These are phyloP conservation scores for Spergularia marina DNA, from an alignment of 148 eudicot genomes.

Conservation along the genomic window DNA sequence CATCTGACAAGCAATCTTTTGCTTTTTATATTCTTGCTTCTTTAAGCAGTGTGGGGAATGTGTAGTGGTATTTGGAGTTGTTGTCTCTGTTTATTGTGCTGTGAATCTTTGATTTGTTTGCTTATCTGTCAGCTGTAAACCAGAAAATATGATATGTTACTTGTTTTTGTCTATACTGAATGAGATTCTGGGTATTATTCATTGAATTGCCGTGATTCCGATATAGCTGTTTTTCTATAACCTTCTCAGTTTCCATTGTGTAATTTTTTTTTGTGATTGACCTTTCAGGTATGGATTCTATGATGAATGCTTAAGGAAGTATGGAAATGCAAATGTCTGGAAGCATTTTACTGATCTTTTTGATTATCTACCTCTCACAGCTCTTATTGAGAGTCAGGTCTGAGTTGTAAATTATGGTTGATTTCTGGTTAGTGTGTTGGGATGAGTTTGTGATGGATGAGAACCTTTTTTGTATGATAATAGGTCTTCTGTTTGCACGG, in stretches of 20 bases:
- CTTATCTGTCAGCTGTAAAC: background rate
- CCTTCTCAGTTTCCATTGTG: background rate
- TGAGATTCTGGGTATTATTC: background rate
- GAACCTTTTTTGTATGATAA: slow-evolving; percentile 15
- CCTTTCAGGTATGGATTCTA: slow-evolving; percentile 85
- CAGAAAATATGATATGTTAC: background rate
- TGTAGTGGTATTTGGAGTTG: background rate
- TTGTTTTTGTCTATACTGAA: background rate
- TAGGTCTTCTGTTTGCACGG: slow-evolving; percentile 96
- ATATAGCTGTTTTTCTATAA: background rate
- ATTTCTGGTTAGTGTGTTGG: background rate
- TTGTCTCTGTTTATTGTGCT: background rate
- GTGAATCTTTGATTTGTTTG: background rate
- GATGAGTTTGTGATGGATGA: background rate
- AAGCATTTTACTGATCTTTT: slow-evolving; percentile 94
- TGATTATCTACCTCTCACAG: slow-evolving; percentile 95
- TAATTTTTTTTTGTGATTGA: slow-evolving; percentile 5
- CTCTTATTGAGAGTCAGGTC: slow-evolving; percentile 97
- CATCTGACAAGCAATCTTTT: slow-evolving; percentile 7
- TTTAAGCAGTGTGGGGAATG: background rate
- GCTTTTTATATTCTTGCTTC: background rate
- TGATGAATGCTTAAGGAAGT: slow-evolving; percentile 97
- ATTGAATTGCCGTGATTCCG: background rate
- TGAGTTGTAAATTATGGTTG: slow-evolving; percentile 17
- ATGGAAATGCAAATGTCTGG: slow-evolving; percentile 98